Percentiles rank a stretch among this genome's conserved stretches.
Evolutionary conservation across 2,329 filamentous ascomycete species (phyloP).

Genomic region (Alternaria sp.): DNA sequence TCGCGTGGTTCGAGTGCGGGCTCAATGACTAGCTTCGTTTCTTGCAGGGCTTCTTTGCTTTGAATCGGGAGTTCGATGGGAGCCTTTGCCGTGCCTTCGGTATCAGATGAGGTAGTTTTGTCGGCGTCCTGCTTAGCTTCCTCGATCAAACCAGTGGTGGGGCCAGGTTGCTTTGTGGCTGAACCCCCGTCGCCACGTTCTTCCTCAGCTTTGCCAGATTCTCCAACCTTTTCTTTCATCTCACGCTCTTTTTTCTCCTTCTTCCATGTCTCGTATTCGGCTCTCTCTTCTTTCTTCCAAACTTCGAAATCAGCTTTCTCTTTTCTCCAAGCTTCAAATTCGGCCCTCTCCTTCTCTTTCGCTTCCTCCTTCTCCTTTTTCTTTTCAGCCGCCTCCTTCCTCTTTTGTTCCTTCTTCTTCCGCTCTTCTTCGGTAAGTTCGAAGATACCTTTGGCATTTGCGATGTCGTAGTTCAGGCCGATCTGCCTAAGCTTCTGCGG

Average conservation of each 20-base stretch:
- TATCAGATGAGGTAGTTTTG: neutral
- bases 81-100: neutral
- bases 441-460: slow-evolving; percentile 69
- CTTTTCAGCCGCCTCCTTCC: slow-evolving; percentile 45
- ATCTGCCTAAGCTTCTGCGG: slow-evolving; percentile 68
- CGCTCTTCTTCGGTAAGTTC: slow-evolving; percentile 59
- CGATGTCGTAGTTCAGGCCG: slow-evolving; percentile 74
- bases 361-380: slow-evolving; percentile 39
- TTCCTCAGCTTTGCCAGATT: slow-evolving; percentile 14
- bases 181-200: neutral
- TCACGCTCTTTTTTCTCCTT: slow-evolving; percentile 29
- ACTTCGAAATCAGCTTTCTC: slow-evolving; percentile 34
- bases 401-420: slow-evolving; percentile 51
- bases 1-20: neutral
- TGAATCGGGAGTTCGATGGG: neutral
- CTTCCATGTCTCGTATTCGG: slow-evolving; percentile 46
- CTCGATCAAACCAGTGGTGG: neutral
- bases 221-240: slow-evolving; percentile 24
- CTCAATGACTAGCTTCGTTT: slow-evolving; percentile 1
- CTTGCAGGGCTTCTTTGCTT: neutral
- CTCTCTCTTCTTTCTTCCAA: slow-evolving; percentile 44
- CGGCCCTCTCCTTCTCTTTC: slow-evolving; percentile 43
- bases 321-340: slow-evolving; percentile 48
- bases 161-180: neutral
- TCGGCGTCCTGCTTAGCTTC: neutral